Conservation (phyloP, 2,329 filamentous ascomycete species). For the Aspergillus costaricaensis region DNA sequence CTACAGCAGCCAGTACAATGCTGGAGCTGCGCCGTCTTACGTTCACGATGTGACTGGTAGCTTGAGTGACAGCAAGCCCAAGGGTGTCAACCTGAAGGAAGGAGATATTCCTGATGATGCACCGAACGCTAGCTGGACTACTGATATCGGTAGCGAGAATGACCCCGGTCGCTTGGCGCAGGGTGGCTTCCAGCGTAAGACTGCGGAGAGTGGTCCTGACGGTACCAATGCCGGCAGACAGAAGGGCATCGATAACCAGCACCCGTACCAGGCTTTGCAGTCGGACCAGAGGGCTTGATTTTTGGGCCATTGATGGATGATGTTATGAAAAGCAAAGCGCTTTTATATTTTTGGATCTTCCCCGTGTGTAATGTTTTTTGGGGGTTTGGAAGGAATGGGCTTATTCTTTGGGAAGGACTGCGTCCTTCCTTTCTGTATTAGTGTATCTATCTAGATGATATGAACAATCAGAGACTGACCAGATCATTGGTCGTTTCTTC, state of each 20-base stretch:
- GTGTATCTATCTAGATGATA: conserved; percentile 1
- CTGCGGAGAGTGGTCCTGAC: conserved; percentile 31
- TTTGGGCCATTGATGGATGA: background rate
- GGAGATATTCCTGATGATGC: conserved; percentile 47
- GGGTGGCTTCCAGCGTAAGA: conserved; percentile 35
- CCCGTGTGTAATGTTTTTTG: background rate
- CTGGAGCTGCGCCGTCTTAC: conserved; percentile 42
- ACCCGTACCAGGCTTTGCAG: conserved; percentile 28
- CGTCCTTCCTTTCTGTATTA: background rate
- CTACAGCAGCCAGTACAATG: conserved; percentile 29
- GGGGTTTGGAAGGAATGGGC: background rate
- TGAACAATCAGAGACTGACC: background rate
- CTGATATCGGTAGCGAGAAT: conserved; percentile 56
- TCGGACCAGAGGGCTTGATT: conserved; percentile 33
- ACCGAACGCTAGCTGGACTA: conserved; percentile 54
- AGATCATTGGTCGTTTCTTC: background rate
- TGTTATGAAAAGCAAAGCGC: conserved; percentile 14
- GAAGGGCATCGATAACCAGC: conserved; percentile 27
- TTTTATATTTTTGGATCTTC: background rate
- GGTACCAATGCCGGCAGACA: conserved; percentile 29
- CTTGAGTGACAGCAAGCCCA: conserved; percentile 45
- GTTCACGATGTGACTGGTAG: conserved; percentile 37
- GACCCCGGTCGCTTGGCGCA: conserved; percentile 57
- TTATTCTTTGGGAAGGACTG: conserved; percentile 1
- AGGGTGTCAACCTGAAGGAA: conserved; percentile 55